Base-by-base conservation (phyloP, 2,329 filamentous ascomycete species). In the Colletotrichum horii region DNA sequence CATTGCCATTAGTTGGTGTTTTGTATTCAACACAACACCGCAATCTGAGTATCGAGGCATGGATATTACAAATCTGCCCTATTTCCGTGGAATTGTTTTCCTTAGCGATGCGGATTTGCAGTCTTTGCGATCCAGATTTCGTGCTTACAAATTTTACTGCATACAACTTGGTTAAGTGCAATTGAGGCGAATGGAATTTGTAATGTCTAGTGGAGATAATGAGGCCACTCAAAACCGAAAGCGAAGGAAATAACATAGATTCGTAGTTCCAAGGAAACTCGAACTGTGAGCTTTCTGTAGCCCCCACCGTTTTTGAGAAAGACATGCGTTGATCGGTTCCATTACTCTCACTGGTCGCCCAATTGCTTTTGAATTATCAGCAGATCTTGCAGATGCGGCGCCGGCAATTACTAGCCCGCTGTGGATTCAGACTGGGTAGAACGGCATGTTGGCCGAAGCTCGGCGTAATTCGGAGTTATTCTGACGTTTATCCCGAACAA, bases 281-380 rank as follows among this genome's bases (percentile, higher is more conserved):
- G 8, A 43, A 43, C 36, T 43, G 36, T 43, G 36, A 43, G 36
- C 36, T 19, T 3, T 38, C 36, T 38, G 36, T 36, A 38, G 36
- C 36, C 36, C 16, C 36, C 36, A 43, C 36, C 0, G 19, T 4
- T 1, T 43, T 11, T 11, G 8, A 0, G 3, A 1, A 11, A n/a
- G 9, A 9, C 16, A 43, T 43, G 16, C 4, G 36, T 43, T 1
- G 36, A 43, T 43, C 16, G 16, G 36, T 43, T 43, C 16, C 16
- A 43, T 19, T 43, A 9, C 2, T 43, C 36, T 43, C 16, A 43
- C 36, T 38, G 1, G 36, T 16, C 8, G 36, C 36, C 36, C 16
- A 19, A 6, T 43, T 0, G 2, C 19, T 19, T 16, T 43, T 19
- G 16, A 19, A 43, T 43, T 43, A 9, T 43, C 36, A 43, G 36